Base-by-base conservation (phyloP, 306 rosid genomes). In the Prosopis cineraria region DNA sequence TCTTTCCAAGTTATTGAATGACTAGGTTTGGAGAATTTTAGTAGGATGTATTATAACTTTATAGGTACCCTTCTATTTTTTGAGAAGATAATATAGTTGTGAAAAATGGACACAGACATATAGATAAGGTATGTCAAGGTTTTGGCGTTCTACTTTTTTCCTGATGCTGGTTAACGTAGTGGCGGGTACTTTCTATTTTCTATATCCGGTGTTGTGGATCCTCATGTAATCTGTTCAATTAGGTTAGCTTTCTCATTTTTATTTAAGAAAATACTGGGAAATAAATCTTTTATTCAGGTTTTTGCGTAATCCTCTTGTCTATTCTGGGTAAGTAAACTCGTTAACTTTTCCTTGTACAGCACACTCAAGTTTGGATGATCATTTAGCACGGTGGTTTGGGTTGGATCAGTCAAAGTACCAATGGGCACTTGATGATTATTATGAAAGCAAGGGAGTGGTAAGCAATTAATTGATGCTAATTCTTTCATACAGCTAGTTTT, bases 361-460 rank as follows among this genome's bases (percentile, higher is more conserved):
- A 14, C 99, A 96, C 83, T 93, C 98, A 16, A 93, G 89, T 85
- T 87, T 96, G 87, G 99, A 96, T 76, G 99, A 91, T 76, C 98
- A 93, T 83, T 84, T 96, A 87, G 99, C 98, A 19, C 94, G 99
- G 22, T 96, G 99, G 99, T 93, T 96, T 82, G 99, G 99, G 70
- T 81, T 96, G 81, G 90, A 96, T 81, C 99, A 96, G 80, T 96
- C 99, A 10, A 96, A 91, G 83, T 96, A 96, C 78, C 99, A 96
- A 76, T 96, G 99, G 99, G 99, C 99, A 30, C 88, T 96, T 44
- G 97, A 96, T 84, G 98, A 96, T 77, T 96, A 91, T 80, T 91
- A 88, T 34, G 98, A 96, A 88, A 91, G 79, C 88, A 96, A 96
- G 87, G 99, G 94, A 82, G 48, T 76, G 93, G 99, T 96, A 84